Evolutionary conservation across 2,329 filamentous ascomycete genomes (phyloP), one percentile per base, ranked within the genome.

Genomic region (Fusarium annulatum): DNA sequence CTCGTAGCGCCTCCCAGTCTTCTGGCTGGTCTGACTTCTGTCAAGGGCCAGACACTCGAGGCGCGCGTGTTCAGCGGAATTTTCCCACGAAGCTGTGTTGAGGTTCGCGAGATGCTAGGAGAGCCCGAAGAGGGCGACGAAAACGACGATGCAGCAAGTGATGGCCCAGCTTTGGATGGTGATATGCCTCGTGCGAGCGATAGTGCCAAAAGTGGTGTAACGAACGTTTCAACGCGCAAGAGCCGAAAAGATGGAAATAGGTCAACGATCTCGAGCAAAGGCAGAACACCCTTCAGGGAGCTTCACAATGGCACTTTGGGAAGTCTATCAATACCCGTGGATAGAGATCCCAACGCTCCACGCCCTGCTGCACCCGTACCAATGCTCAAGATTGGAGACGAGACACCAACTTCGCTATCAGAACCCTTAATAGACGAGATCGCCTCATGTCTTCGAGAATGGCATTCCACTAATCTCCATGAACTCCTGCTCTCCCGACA

Each of bases 31-130:
- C 86, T 99, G 81, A 98, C 95, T 16, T 96, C 93, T 70, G 91
- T 93, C 78, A 96, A 95, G 81, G 96, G 96, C 53, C 94, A 98
- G 82, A 97, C 95, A 2, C 90, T 98, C 38, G 96, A 98, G 84
- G 95, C 96, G 67, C 91, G 96, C 74, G 96, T 99, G 66, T 99
- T 98, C 81, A 97, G 95, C n/a, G 96, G 96, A 77, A 97, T 99
- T 79, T 99, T 99, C 80, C 96, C 96, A 16, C 90, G 93, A 74
- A 96, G 92, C 81, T 99, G 96, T 78, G 96, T 99, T 65, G 95
- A 99, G 83, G 92, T 99, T 67, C 91, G 96, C 74, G 96, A 99
- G 84, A 91, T 97, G 61, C 88, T 99, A 41, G 95, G 94, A 68
- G 94, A 96, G 69, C 85, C 86, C 9, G 91, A 93, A 61, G 86